phyloP scores from a whole-genome alignment of 352 stramenopile genomes.

The Globisporangium nunn region DNA sequence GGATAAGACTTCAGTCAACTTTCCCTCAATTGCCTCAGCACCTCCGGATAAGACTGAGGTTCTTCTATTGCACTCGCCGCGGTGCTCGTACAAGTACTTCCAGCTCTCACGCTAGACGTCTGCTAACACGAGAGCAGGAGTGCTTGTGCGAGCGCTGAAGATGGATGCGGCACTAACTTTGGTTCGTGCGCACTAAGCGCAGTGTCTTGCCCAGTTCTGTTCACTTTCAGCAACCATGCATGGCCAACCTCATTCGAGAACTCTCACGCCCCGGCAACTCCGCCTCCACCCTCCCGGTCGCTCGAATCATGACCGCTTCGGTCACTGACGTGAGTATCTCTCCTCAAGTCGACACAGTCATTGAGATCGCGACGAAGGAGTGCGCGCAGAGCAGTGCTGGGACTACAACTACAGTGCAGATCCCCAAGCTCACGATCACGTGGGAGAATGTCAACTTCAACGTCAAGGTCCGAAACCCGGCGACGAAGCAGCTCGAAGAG shows the following conservation, averaged over 20 bases:
- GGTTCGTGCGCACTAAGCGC: too few species aligned
- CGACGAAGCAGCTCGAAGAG: constrained; percentile 17
- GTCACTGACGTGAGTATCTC: background rate
- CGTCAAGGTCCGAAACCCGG: constrained; percentile 21
- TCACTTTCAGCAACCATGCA: too few species aligned
- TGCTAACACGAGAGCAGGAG: too few species aligned
- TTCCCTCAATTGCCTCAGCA: too few species aligned
- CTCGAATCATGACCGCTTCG: constrained; percentile 1
- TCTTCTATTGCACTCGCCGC: too few species aligned
- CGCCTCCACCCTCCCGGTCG: background rate
- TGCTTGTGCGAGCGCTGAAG: too few species aligned
- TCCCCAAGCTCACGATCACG: constrained; percentile 25
- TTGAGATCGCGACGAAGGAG: constrained; percentile 12
- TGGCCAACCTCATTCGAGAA: background rate
- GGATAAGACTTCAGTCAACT: too few species aligned
- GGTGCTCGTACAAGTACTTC: too few species aligned
- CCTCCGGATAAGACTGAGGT: too few species aligned
- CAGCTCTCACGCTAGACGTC: too few species aligned
- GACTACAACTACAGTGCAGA: constrained; percentile 10
- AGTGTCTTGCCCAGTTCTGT: too few species aligned
- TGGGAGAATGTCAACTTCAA: constrained; percentile 25
- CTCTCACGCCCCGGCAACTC: background rate
- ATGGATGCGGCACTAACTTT: too few species aligned
- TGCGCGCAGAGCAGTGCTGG: constrained; percentile 22
- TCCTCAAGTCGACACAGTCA: background rate